Base-by-base conservation (phyloP, 345 rosid genomes). In the Geranium rotundifolium region DNA sequence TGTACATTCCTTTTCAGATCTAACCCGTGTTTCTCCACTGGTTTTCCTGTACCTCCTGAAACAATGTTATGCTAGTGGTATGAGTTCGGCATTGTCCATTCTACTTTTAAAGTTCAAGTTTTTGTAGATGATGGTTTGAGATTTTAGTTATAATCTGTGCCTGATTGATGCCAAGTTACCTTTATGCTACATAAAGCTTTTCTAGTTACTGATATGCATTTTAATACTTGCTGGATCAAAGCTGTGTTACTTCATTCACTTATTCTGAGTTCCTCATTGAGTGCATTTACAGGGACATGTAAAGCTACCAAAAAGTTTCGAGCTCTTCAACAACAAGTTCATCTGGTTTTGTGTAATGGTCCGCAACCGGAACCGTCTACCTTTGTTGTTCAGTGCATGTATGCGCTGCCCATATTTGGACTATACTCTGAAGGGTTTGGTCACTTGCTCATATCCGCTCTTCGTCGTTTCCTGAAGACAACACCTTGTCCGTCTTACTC, bases 381-480 rank as follows among this genome's bases (percentile, higher is more conserved):
- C 63, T 90, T 85, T 69, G 66, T 85, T 62, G 63, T 76, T 65
- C 76, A 70, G 27, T 90, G 99, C 71, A 85, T 93, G 31, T 75
- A 70, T 68, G 65, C 77, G n/a, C 85, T 93, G 54, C 99, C 96
- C 37, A 55, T 86, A 34, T 88, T 90, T 75, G 97, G 84, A 18
- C 18, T 67, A 0, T 62, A 90, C 59, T 68, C 74, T 19, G 97
- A 93, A 66, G 99, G 99, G 5, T 90, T 93, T 74, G 83, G 96
- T 76, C 99, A 93, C 75, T 76, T 93, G 85, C 72, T 93, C 3
- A 50, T 86, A 66, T 93, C 99, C 17, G 78, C 90, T 63, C 81
- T 93, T 65, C 83, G 81, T 3, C 96, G 89, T 19, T 81, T 70
- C 72, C 75, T 80, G 31, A 93, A 83, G 60, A 66, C 62, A 13